Evolutionary conservation across 768 basidiomycete genomes (phyloP).

Genomic region (Boletus huronensis): DNA sequence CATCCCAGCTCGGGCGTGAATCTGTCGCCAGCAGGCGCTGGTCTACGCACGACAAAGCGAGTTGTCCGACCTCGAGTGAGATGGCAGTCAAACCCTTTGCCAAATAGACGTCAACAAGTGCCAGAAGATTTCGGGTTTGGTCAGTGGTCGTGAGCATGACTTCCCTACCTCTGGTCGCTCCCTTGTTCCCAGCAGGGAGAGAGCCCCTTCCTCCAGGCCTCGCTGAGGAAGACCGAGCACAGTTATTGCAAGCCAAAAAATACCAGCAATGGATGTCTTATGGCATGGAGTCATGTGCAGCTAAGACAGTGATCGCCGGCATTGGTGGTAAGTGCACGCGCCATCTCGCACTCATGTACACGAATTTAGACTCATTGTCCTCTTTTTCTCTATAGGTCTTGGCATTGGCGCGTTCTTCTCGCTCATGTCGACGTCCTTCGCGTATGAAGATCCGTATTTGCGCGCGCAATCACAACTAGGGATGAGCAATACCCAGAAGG

Average conservation of each 20-base stretch:
- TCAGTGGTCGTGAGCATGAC: constrained; percentile 13
- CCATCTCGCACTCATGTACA: not conserved
- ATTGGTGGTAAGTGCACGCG: constrained; percentile 63
- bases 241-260: constrained; percentile 66
- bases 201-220: constrained; percentile 85
- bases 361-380: constrained; percentile 3
- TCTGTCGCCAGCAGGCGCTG: not conserved
- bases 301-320: constrained; percentile 79
- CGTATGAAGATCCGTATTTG: constrained; percentile 89
- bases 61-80: not conserved
- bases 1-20: not conserved
- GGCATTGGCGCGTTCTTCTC: constrained; percentile 94
- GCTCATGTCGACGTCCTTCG: constrained; percentile 92
- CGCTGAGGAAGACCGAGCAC: constrained; percentile 73
- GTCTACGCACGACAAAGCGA: not conserved
- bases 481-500: constrained; percentile 70
- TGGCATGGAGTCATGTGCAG: constrained; percentile 83
- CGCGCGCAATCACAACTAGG: constrained; percentile 57
- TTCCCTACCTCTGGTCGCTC: constrained; percentile 47
- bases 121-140: constrained; percentile 5
- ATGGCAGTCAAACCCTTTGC: too few species aligned
- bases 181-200: constrained; percentile 79
- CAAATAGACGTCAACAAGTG: constrained; percentile 24
- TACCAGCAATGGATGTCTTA: constrained; percentile 67
- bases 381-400: constrained; percentile 53